phyloP scores from a whole-genome alignment of 164 flowering plant genomes.

The Paratinospora sagittata region DNA sequence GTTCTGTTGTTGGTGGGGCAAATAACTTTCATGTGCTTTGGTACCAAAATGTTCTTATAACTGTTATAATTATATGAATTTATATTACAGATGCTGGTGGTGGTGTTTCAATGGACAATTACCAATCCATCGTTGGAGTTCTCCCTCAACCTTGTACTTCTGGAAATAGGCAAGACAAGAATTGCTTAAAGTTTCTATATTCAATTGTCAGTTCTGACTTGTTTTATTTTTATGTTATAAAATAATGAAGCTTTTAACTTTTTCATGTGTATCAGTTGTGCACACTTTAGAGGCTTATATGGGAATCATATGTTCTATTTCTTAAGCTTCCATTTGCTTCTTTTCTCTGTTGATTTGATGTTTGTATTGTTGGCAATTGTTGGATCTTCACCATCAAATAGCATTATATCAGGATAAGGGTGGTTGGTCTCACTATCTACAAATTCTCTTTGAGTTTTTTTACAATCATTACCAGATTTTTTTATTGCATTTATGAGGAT shows the following conservation, averaged over 20 bases:
- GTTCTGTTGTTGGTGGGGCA: slow-evolving; percentile 41
- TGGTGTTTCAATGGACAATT: slow-evolving; percentile 35
- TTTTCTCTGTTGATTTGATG: not conserved
- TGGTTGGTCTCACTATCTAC: not conserved
- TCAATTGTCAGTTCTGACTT: not conserved
- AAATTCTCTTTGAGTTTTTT: not conserved
- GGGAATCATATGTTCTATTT: not conserved
- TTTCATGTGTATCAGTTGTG: not conserved
- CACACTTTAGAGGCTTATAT: not conserved
- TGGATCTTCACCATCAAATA: not conserved
- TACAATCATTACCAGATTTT: too few species aligned
- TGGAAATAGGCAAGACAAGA: slow-evolving; percentile 60
- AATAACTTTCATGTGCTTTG: not conserved
- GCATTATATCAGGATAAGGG: not conserved
- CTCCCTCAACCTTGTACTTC: slow-evolving; percentile 72
- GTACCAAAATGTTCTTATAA: not conserved
- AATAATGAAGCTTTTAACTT: not conserved
- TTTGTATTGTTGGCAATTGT: not conserved
- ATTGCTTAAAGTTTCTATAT: slow-evolving; percentile 12
- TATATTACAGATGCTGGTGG: slow-evolving; percentile 50
- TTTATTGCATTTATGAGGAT: too few species aligned
- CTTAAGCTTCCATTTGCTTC: too few species aligned
- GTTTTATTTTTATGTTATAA: not conserved
- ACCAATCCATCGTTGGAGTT: slow-evolving; percentile 71
- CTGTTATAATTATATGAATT: not conserved